Evolutionary conservation across 306 rosid genomes (phyloP).

Genomic region (Malus orientalis): DNA sequence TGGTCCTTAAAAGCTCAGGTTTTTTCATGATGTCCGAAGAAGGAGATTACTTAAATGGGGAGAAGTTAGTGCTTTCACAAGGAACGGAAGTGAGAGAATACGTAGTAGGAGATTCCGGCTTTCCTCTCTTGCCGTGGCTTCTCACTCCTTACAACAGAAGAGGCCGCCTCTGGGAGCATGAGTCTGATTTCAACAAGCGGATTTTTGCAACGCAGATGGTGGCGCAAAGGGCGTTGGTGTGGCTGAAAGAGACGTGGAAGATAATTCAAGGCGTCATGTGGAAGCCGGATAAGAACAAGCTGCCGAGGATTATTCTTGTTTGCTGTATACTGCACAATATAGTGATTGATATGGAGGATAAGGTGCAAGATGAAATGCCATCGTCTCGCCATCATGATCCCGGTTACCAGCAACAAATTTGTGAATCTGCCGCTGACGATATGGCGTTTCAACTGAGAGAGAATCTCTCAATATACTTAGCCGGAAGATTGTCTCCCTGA

Average conservation of each 20-base stretch:
- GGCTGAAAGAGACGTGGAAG: constrained; percentile 75
- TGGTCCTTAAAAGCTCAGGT: constrained; percentile 53
- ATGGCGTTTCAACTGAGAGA: constrained; percentile 44
- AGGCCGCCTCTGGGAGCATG: constrained; percentile 41
- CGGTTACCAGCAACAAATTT: constrained; percentile 49
- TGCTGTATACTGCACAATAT: constrained; percentile 87
- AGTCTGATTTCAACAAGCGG: constrained; percentile 52
- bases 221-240: constrained; percentile 64
- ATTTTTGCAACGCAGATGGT: constrained; percentile 57
- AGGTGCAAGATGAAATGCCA: constrained; percentile 36
- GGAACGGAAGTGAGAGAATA: constrained; percentile 53
- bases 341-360: constrained; percentile 72
- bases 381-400: constrained; percentile 55
- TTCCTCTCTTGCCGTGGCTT: constrained; percentile 83
- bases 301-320: constrained; percentile 76
- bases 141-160: constrained; percentile 61
- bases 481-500: constrained; percentile 26
- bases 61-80: constrained; percentile 29
- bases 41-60: constrained; percentile 51
- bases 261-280: constrained; percentile 82
- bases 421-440: constrained; percentile 43
- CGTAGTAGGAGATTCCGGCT: constrained; percentile 62
- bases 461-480: constrained; percentile 49
- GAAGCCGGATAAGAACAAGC: constrained; percentile 71
- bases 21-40: constrained; percentile 55